phyloP scores from a whole-genome alignment of 2,329 filamentous ascomycete species.

The Lecanicillium sp. region DNA sequence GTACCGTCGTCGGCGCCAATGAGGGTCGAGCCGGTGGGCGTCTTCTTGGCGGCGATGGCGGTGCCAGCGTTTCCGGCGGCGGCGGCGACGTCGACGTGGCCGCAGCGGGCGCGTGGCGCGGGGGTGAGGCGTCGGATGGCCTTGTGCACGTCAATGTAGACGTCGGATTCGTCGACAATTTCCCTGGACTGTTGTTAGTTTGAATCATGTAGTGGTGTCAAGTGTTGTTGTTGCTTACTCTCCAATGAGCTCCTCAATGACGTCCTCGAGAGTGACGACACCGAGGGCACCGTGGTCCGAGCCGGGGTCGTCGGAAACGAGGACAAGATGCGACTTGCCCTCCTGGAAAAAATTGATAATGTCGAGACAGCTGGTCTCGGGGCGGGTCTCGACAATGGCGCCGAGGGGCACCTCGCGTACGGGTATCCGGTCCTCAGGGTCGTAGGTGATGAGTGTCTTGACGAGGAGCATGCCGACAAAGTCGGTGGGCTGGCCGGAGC shows the following conservation, averaged over 20 bases:
- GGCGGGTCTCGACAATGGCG: slow-evolving; percentile 87
- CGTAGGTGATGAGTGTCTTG: slow-evolving; percentile 98
- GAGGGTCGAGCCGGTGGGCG: slow-evolving; percentile 25
- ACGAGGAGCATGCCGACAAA: slow-evolving; percentile 97
- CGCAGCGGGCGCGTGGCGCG: slow-evolving; percentile 66
- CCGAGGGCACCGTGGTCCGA: slow-evolving; percentile 85
- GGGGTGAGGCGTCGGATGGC: slow-evolving; percentile 85
- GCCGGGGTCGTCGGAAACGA: slow-evolving; percentile 87
- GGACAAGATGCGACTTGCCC: slow-evolving; percentile 97
- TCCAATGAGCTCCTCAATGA: slow-evolving; percentile 97
- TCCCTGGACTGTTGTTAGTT: slow-evolving; percentile 54
- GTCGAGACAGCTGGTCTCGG: slow-evolving; percentile 93
- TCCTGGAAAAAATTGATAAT: slow-evolving; percentile 99
- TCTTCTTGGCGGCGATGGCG: slow-evolving; percentile 26
- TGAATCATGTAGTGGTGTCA: background rate
- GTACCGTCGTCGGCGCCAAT: slow-evolving; percentile 36
- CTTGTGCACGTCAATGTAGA: slow-evolving; percentile 97
- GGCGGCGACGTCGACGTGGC: slow-evolving; percentile 30
- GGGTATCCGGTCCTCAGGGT: slow-evolving; percentile 82
- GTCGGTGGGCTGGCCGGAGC: slow-evolving; percentile 74
- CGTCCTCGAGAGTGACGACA: slow-evolving; percentile 93
- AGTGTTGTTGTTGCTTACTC: slow-evolving; percentile 57
- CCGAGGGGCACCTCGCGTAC: slow-evolving; percentile 90
- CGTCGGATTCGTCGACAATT: slow-evolving; percentile 98
- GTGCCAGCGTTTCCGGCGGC: slow-evolving; percentile 26